Base-by-base conservation (phyloP, 371 early-diverging fungal genomes). In the Phascolomyces articulosus region DNA sequence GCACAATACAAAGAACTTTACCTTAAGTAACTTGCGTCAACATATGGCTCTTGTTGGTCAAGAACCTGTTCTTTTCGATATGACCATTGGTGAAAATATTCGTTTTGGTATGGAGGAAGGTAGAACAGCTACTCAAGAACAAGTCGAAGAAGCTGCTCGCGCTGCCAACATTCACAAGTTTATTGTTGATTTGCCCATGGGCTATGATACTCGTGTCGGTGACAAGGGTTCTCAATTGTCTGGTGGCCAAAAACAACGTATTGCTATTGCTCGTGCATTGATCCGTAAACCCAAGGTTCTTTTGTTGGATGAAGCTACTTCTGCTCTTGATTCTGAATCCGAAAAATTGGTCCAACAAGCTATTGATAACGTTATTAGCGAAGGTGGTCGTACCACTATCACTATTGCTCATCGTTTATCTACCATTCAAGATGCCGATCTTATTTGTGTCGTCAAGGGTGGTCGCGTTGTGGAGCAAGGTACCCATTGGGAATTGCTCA, bases 221-320 rank as follows among this genome's bases (percentile, higher is more conserved):
- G 93, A 91, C 60, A 86, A 86, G 66, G 93, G 91, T 11, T 81
- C 84, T 23, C 85, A 86, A 61, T 71, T 98, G 38, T 88, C 89
- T 40, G 96, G 96, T 62, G 97, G 97, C 57, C 96, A 97, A 76
- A 91, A 90, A 70, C 96, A 97, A 74, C 84, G 91, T 62, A 86
- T 90, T 62, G 77, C 84, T 21, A 74, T 80, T 67, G 73, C 91
- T 15, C 82, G 72, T 67, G 76, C 76, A 9, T 51, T 75, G 31
- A 72, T 75, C 56, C 73, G 77, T 4, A 70, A 73, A 18, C 77
- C 73, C n/a, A 53, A 55, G 9, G 65, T 71, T 8, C 63, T 74
- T 13, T 86, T 99, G 34, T 75, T 99, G 34, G 99, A 99, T 71
- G 99, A 99, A 74, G 97, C 99, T 0, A 99, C 99, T 0, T 92